Evolutionary conservation across 2,329 filamentous ascomycete species (phyloP), one percentile per base, ranked within the genome.

Genomic region (Aspergillus pseudoglaucus): DNA sequence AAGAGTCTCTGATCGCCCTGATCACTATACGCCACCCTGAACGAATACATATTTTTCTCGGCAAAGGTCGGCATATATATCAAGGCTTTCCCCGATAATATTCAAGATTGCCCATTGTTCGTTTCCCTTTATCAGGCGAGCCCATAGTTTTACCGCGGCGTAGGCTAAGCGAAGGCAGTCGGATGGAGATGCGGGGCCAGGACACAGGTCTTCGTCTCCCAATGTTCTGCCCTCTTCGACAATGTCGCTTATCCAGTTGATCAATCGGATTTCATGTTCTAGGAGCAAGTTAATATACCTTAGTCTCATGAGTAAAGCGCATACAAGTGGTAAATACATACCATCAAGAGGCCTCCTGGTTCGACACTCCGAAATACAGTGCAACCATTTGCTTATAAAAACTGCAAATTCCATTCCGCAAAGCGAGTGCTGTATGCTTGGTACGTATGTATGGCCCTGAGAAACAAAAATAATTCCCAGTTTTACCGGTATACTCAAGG

Each of bases 401-500:
- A 58, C 41, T 3, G 59, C 58, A 32, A 57, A 62, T 14, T 62
- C 60, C 14, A 62, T 40, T 2, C 53, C 56, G 39, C 59, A 59
- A 1, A 61, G 48, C 10, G 56, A 56, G 43, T 60, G 54, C 22
- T 62, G 53, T 4, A 61, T 53, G 22, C 56, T 60, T 56, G 57
- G 58, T 1, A 60, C 53, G 37, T 56, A 55, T 2, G 53, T 46
- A 23, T 58, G 53, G 23, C 49, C 58, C 4, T 47, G 53, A 1
- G 55, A 46, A 5, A 62, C 49, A 44, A 54, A 56, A 8, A 53
- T 48, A 4, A 61, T 46, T 0, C 60, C 60, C 2, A 63, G 41
- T 12, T 57, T 53, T 2, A 64, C 57, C 0, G 60, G 59, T n/a
- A 84, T 81, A 5, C 81, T 83, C 25, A 87, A 67, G 0, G 83